These are phyloP conservation scores for Pseudozyma thailandica DNA, from an alignment of 1,284 basidiomycete species.

Conservation along the genomic window DNA sequence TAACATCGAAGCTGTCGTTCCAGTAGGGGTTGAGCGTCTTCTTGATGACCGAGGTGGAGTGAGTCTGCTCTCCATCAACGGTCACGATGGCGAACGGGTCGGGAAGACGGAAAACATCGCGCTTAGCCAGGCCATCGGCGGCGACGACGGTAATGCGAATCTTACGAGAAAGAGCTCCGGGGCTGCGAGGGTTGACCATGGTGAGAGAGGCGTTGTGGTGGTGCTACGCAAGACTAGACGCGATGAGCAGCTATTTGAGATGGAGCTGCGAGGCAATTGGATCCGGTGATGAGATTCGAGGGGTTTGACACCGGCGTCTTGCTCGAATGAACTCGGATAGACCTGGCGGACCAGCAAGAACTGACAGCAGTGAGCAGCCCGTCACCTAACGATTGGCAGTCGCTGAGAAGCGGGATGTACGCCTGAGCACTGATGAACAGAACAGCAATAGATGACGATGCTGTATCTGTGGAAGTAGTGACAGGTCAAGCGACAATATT, in stretches of 20 bases:
- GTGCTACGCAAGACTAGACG: background rate
- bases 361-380: too few relatives aligned
- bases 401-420: background rate
- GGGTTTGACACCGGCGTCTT: too few relatives aligned
- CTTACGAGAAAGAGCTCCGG: constrained; percentile 58
- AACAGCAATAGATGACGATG: background rate
- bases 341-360: too few relatives aligned
- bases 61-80: constrained; percentile 91
- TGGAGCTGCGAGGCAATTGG: too few relatives aligned
- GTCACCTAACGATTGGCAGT: background rate
- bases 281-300: too few relatives aligned
- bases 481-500: background rate
- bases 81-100: constrained; percentile 95
- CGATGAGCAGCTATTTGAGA: background rate
- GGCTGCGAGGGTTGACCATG: constrained; percentile 63
- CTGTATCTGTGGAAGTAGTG: background rate
- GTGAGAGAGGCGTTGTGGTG: background rate
- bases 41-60: constrained; percentile 77
- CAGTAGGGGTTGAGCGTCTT: constrained; percentile 68
- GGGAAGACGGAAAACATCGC: constrained; percentile 76
- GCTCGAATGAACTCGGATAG: too few relatives aligned
- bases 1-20: constrained; percentile 69
- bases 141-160: constrained; percentile 67
- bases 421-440: background rate
- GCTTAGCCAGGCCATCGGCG: constrained; percentile 65